Evolutionary conservation across 148 eudicot genomes (phyloP).

Genomic region (Silene uniflora): DNA sequence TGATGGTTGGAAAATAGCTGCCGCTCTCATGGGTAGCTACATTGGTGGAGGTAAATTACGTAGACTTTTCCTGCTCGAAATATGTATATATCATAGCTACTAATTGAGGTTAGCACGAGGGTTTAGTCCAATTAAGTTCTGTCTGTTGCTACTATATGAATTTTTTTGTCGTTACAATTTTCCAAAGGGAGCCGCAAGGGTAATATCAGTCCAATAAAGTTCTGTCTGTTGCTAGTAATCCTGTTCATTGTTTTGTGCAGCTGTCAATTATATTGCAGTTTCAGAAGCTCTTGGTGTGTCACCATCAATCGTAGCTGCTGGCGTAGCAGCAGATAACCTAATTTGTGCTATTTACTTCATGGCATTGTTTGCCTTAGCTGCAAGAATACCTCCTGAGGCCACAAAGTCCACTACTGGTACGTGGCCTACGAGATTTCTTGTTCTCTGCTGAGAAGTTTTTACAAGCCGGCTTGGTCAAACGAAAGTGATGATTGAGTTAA

Average conservation of each 20-base stretch:
- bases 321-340: slow-evolving; percentile 91
- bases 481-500: not conserved
- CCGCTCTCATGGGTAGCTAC: slow-evolving; percentile 91
- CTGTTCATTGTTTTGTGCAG: slow-evolving; percentile 33
- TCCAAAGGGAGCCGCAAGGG: too few relatives aligned
- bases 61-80: not conserved
- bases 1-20: slow-evolving; percentile 90
- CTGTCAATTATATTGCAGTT: slow-evolving; percentile 80
- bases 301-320: slow-evolving; percentile 80
- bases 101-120: too few relatives aligned
- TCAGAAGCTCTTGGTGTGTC: slow-evolving; percentile 66
- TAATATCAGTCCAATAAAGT: too few relatives aligned
- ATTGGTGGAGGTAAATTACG: slow-evolving; percentile 76
- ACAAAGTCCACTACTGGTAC: slow-evolving; percentile 44
- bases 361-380: slow-evolving; percentile 68
- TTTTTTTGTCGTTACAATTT: too few relatives aligned
- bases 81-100: slow-evolving; percentile 3
- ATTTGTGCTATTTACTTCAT: slow-evolving; percentile 77
- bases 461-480: not conserved
- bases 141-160: not conserved
- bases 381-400: slow-evolving; percentile 58
- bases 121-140: not conserved
- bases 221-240: too few relatives aligned
- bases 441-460: not conserved
- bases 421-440: not conserved